phyloP scores from a whole-genome alignment of 1,284 basidiomycete genomes.

The Ustilago trichophora region DNA sequence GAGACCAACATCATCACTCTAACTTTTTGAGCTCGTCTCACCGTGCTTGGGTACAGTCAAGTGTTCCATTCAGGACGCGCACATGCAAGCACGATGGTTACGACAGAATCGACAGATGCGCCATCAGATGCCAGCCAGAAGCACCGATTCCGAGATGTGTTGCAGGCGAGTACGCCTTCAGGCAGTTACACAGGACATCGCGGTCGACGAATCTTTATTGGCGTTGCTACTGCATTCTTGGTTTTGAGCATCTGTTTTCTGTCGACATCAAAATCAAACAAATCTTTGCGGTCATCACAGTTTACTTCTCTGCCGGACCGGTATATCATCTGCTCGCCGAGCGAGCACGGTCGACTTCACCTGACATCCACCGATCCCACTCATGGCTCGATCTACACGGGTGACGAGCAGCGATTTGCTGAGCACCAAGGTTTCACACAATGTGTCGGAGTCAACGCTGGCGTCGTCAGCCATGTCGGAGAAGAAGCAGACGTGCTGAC shows the following conservation, averaged over 20 bases:
- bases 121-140: too few relatives aligned
- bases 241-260: conserved; percentile 10
- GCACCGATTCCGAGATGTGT: too few relatives aligned
- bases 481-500: conserved; percentile 5
- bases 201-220: neutral
- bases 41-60: neutral
- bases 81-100: too few relatives aligned
- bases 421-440: conserved; percentile 20
- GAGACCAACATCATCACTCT: conserved; percentile 13
- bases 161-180: conserved; percentile 9
- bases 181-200: neutral
- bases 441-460: conserved; percentile 26
- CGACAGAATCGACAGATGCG: too few relatives aligned
- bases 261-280: neutral
- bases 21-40: neutral
- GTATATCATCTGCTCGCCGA: conserved; percentile 32
- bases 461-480: conserved; percentile 21
- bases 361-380: neutral
- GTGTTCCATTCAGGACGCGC: too few relatives aligned
- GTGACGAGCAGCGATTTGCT: conserved; percentile 25
- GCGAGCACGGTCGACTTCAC: conserved; percentile 10
- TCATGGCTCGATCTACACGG: conserved; percentile 28
- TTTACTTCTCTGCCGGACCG: conserved; percentile 10
- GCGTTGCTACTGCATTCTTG: conserved; percentile 3
- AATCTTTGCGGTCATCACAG: neutral